Base-by-base conservation (phyloP, 1,139 yeast species). In the Saccharomyces hybrid region DNA sequence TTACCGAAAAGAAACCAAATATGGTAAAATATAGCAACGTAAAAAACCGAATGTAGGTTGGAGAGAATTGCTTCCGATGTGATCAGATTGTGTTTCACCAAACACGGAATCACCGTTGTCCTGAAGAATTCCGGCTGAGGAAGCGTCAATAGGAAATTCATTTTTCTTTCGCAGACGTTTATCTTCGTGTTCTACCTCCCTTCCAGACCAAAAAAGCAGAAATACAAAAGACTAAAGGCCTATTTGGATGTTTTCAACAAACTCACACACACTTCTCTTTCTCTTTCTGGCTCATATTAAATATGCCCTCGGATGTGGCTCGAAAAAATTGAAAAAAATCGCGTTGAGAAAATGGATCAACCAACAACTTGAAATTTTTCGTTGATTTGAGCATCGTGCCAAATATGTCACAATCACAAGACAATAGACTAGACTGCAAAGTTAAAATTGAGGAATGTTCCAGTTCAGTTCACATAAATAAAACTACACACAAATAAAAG, bases 21-120 rank as follows among this genome's bases (percentile, higher is more conserved):
- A 27, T 68, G 71, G 57, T 68, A 68, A 31, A 63, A 66, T 14
- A 62, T 20, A 9, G 69, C 64, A 26, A 66, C 61, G 53, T 61
- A 66, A 2, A 67, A 5, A 14, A 67, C 58, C 3, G 70, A 60
- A 53, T 68, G 71, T 9, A 67, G 41, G 49, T 67, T 63, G 13
- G 57, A 52, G 32, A 64, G 54, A 44, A 67, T 59, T 14, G 61
- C 55, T 23, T 56, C 47, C 23, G 70, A 66, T 13, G 50, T 51
- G 48, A 67, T 53, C 29, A 60, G 28, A 20, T 57, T 57, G 47
- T 53, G 44, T 3, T 53, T 41, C 23, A 49, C 42, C 53, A 61
- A 52, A 49, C 51, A 57, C 27, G 61, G 65, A 9, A 59, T 49
- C 27, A 61, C 56, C 16, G 51, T 41, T 8, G 53, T 53, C 3